Percentiles rank a stretch among this genome's conserved stretches.
Evolutionary conservation across 768 basidiomycete genomes (phyloP).

Genomic region (Naematelia encephala): DNA sequence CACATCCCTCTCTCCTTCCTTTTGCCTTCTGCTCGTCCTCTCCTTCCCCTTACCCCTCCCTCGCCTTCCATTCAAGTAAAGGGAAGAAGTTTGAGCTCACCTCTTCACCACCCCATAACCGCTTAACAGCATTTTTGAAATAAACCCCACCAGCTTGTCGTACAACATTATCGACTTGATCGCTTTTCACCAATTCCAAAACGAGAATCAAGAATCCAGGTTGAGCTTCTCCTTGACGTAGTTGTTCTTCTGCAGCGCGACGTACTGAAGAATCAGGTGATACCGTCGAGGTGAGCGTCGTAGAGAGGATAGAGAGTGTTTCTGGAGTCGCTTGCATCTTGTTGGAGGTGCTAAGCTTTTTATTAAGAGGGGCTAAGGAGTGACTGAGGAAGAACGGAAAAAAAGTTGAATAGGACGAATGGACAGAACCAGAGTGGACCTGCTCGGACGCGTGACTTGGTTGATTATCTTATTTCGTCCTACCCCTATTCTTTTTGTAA

Average conservation of each 20-base stretch:
- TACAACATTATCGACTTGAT: constrained; percentile 57
- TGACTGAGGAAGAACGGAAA: no score
- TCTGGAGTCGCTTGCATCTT: neutral
- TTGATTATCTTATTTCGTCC: no score
- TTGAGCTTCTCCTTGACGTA: constrained; percentile 65
- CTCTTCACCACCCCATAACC: constrained; percentile 72
- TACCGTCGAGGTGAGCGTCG: constrained; percentile 59
- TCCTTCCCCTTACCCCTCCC: neutral
- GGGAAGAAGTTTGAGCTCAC: constrained; percentile 54
- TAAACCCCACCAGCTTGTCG: constrained; percentile 82
- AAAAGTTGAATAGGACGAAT: no score
- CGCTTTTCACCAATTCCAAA: constrained; percentile 70
- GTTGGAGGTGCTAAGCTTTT: neutral
- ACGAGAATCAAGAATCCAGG: constrained; percentile 76
- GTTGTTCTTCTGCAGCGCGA: constrained; percentile 73
- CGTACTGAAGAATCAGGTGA: constrained; percentile 69
- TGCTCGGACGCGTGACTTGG: no score
- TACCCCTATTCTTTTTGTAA: no score
- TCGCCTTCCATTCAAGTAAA: neutral
- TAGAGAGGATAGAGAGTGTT: constrained; percentile 31
- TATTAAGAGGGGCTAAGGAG: no score
- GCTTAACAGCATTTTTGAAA: constrained; percentile 85
- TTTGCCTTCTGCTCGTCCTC: no score
- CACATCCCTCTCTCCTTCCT: neutral
- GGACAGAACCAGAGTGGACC: no score